These are phyloP conservation scores for Apophysomyces sp. DNA, from an alignment of 371 early-diverging fungal genomes.

Conservation along the genomic window DNA sequence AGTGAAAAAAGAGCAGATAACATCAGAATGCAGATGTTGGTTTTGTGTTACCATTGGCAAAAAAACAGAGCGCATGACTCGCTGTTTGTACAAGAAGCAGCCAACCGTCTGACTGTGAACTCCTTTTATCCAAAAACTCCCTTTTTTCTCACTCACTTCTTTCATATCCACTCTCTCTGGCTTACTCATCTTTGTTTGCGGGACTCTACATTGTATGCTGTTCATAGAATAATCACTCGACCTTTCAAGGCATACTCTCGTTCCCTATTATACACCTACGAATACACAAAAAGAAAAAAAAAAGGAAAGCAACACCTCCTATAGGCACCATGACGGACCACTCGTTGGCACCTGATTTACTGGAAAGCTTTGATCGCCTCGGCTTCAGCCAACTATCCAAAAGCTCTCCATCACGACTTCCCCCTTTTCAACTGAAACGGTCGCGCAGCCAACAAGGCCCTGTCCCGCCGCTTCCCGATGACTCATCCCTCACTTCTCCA, in stretches of 20 bases:
- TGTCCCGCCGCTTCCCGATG: background rate
- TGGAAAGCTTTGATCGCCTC: slow-evolving; percentile 16
- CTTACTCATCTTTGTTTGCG: background rate
- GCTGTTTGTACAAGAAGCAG: slow-evolving; percentile 2
- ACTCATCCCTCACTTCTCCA: background rate
- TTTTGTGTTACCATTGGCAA: background rate
- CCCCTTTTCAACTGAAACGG: slow-evolving; percentile 16
- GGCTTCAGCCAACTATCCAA: slow-evolving; percentile 17
- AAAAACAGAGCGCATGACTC: slow-evolving; percentile 2
- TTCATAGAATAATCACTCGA: background rate
- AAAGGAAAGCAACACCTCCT: background rate
- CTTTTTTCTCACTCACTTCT: slow-evolving; percentile 2
- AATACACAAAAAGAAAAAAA: background rate
- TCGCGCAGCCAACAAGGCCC: slow-evolving; percentile 20
- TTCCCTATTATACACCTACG: background rate
- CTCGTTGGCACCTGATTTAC: slow-evolving; percentile 14
- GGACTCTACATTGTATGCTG: background rate
- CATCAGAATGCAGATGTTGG: background rate
- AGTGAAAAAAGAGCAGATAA: background rate
- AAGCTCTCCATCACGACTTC: slow-evolving; percentile 20
- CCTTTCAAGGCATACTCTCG: background rate
- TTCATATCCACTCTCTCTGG: background rate
- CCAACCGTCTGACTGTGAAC: slow-evolving; percentile 4
- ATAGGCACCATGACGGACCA: slow-evolving; percentile 14
- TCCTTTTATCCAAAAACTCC: slow-evolving; percentile 1